Percentiles rank a stretch among this genome's conserved stretches.
Conservation (phyloP, 495 filamentous ascomycete genomes). For the Hyaloscypha bicolor region DNA sequence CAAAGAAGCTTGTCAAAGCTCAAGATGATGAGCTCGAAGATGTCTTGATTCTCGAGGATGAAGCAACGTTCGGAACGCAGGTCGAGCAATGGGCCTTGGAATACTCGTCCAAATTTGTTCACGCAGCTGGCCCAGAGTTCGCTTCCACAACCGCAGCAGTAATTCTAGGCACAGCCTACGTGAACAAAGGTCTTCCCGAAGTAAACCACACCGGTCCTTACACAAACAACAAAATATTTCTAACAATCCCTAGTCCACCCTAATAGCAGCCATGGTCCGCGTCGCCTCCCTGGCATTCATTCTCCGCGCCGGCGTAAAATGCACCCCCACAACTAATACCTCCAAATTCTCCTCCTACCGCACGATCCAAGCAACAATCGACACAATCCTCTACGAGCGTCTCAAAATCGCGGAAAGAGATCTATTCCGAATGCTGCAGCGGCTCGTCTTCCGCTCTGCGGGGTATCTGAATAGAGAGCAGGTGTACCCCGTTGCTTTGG, state of each 20-base stretch:
- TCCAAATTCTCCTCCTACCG: slow-evolving; percentile 2
- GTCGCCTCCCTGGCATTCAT: slow-evolving; percentile 24
- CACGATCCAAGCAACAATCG: slow-evolving; percentile 26
- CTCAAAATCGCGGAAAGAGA: slow-evolving; percentile 22
- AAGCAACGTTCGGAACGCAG: slow-evolving; percentile 2
- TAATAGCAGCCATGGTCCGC: slow-evolving; percentile 24
- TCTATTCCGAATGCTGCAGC: slow-evolving; percentile 22
- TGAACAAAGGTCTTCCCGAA: slow-evolving; percentile 23
- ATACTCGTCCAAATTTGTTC: slow-evolving; percentile 27
- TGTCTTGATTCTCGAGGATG: slow-evolving; percentile 16
- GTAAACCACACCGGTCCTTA: not conserved
- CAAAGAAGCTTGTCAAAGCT: not conserved
- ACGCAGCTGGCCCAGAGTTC: slow-evolving; percentile 21
- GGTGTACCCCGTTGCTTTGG: slow-evolving; percentile 24
- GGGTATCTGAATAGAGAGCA: slow-evolving; percentile 20
- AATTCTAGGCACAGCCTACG: slow-evolving; percentile 28
- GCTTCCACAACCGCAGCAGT: slow-evolving; percentile 22
- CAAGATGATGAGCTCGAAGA: not conserved
- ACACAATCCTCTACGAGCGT: slow-evolving; percentile 25
- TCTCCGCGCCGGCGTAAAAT: slow-evolving; percentile 28
- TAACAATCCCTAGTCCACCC: slow-evolving; percentile 15
- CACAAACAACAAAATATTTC: not conserved
- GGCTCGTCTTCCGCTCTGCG: slow-evolving; percentile 19
- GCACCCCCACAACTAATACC: not conserved
- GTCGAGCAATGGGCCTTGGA: slow-evolving; percentile 27